Evolutionary conservation across 495 filamentous ascomycete species (phyloP).

Genomic region (Talaromyces ruber): DNA sequence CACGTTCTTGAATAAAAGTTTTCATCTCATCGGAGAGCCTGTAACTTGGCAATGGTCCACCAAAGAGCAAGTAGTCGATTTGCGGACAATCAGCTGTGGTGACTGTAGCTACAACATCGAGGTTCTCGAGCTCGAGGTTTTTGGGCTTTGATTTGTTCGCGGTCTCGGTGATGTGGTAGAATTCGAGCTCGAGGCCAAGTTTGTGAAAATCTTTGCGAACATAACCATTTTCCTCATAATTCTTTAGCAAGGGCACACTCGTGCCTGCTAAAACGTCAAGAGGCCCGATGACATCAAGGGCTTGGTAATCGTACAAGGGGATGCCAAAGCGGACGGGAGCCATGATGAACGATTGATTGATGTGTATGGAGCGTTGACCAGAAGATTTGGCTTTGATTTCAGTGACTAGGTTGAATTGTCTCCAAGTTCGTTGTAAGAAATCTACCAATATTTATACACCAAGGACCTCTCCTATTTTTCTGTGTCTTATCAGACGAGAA

Average conservation of each 20-base stretch:
- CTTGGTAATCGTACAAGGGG: conserved; percentile 19
- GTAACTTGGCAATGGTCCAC: conserved; percentile 12
- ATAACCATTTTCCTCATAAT: neutral
- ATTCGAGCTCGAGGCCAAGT: conserved; percentile 14
- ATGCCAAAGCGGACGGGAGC: conserved; percentile 18
- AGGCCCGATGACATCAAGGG: conserved; percentile 23
- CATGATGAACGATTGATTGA: conserved; percentile 10
- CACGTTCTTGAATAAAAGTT: conserved; percentile 6
- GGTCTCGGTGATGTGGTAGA: conserved; percentile 25
- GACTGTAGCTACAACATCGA: conserved; percentile 16
- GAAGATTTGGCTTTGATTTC: neutral
- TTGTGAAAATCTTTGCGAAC: neutral
- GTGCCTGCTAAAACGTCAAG: conserved; percentile 18
- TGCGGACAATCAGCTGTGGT: conserved; percentile 17
- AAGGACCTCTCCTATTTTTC: no score
- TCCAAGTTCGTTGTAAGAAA: no score
- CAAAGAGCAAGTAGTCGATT: conserved; percentile 20
- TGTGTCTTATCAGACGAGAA: no score
- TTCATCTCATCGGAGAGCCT: conserved; percentile 1
- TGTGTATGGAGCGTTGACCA: neutral
- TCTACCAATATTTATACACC: no score
- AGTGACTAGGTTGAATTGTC: no score
- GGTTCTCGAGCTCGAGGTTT: conserved; percentile 9
- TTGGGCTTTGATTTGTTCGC: conserved; percentile 13
- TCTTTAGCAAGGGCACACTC: neutral